Percentiles rank a stretch among this genome's conserved stretches.
These are phyloP conservation scores for Vaccinium darrowii DNA, from an alignment of 148 eudicot species.

Conservation along the genomic window DNA sequence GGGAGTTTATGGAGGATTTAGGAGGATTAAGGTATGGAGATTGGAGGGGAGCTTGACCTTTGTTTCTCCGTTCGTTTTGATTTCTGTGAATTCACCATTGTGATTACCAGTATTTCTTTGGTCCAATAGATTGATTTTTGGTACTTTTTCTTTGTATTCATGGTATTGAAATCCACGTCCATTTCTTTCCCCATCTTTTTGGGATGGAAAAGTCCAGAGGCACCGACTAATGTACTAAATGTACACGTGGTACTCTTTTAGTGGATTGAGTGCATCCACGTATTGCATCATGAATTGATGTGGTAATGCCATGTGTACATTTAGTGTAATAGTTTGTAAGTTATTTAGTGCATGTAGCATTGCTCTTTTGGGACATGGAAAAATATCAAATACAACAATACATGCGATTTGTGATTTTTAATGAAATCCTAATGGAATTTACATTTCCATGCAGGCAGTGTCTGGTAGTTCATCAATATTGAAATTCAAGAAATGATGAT, in stretches of 20 bases:
- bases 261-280: no score
- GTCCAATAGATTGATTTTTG: neutral
- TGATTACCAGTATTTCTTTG: neutral
- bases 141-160: neutral
- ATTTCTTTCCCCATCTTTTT: neutral
- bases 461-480: neutral
- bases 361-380: neutral
- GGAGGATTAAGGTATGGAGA: neutral
- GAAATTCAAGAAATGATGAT: neutral
- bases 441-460: neutral
- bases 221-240: no score
- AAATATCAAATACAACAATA: neutral
- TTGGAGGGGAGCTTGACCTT: neutral
- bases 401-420: neutral
- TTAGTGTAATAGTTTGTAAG: no score
- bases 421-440: neutral
- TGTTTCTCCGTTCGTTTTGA: neutral
- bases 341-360: no score
- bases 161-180: neutral
- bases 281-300: no score
- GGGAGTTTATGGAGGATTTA: neutral
- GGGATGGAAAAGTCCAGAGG: neutral
- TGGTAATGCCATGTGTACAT: no score
- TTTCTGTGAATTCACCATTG: neutral
- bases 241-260: no score